Evolutionary conservation across 2,329 filamentous ascomycete species (phyloP).

Genomic region (Fusarium torreyae): DNA sequence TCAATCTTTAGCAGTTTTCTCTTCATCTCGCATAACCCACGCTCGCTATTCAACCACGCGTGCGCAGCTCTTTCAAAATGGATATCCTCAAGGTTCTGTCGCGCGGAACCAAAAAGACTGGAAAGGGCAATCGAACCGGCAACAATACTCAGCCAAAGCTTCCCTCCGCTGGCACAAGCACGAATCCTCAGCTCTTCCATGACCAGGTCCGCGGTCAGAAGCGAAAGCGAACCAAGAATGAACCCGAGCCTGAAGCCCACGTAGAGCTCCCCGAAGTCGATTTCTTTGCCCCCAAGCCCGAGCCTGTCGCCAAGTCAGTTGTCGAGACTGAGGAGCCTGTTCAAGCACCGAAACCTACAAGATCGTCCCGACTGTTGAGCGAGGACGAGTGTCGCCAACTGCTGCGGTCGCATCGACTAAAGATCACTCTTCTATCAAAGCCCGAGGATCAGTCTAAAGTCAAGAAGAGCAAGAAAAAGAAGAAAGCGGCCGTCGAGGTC

Average conservation of each 20-base stretch:
- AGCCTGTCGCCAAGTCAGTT: conserved; percentile 53
- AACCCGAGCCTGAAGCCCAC: conserved; percentile 51
- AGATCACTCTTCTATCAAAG: conserved; percentile 81
- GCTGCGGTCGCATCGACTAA: conserved; percentile 85
- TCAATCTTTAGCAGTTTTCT: conserved; percentile 38
- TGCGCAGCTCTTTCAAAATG: conserved; percentile 60
- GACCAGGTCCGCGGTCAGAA: conserved; percentile 68
- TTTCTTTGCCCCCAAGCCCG: conserved; percentile 70
- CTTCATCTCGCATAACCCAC: conserved; percentile 23
- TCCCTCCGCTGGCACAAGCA: conserved; percentile 74
- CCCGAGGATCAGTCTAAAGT: conserved; percentile 59
- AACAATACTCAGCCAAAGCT: conserved; percentile 61
- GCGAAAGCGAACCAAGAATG: conserved; percentile 66
- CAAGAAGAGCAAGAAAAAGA: conserved; percentile 71
- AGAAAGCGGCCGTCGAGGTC: conserved; percentile 63
- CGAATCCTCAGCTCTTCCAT: conserved; percentile 80
- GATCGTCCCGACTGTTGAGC: conserved; percentile 62
- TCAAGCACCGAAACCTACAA: conserved; percentile 50
- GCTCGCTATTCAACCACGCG: conserved; percentile 15
- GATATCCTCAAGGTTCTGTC: conserved; percentile 82
- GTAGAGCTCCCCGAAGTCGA: conserved; percentile 65
- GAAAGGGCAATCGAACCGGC: conserved; percentile 53
- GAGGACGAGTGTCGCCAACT: conserved; percentile 81
- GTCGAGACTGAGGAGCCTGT: conserved; percentile 41
- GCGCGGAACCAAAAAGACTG: conserved; percentile 74